Evolutionary conservation across 441 rosid species (phyloP).

Genomic region (Populus hybrid): DNA sequence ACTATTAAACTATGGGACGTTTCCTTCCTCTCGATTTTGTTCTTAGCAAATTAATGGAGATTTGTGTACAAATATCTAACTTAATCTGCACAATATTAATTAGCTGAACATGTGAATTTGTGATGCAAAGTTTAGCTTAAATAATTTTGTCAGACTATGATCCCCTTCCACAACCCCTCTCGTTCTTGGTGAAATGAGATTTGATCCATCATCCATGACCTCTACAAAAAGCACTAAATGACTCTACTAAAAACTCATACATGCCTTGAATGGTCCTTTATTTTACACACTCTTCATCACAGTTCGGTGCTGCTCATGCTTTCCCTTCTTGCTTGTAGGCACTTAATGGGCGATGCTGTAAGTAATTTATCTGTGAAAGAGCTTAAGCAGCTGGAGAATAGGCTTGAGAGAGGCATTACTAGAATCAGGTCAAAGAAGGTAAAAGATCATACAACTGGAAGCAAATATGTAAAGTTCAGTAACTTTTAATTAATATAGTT

Average conservation of each 20-base stretch:
- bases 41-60: background rate
- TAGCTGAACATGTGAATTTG: background rate
- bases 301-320: background rate
- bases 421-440: slow-evolving; percentile 98
- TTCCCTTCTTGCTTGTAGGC: slow-evolving; percentile 42
- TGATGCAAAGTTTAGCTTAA: background rate
- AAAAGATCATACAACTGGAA: background rate
- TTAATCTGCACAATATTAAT: background rate
- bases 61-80: background rate
- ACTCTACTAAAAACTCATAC: background rate
- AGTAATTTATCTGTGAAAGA: slow-evolving; percentile 81
- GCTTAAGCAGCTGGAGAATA: slow-evolving; percentile 89
- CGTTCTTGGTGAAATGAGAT: background rate
- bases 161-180: background rate
- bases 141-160: background rate
- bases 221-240: too few relatives aligned
- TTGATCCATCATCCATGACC: background rate
- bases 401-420: slow-evolving; percentile 89
- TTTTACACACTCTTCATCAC: background rate
- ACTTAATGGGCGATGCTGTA: slow-evolving; percentile 87
- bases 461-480: background rate
- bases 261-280: background rate
- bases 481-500: too few relatives aligned
- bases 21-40: background rate
- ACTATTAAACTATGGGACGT: background rate